Evolutionary conservation across 495 filamentous ascomycete species (phyloP), one percentile per base, ranked within the genome.

Genomic region (Hypoxylon intermedium): DNA sequence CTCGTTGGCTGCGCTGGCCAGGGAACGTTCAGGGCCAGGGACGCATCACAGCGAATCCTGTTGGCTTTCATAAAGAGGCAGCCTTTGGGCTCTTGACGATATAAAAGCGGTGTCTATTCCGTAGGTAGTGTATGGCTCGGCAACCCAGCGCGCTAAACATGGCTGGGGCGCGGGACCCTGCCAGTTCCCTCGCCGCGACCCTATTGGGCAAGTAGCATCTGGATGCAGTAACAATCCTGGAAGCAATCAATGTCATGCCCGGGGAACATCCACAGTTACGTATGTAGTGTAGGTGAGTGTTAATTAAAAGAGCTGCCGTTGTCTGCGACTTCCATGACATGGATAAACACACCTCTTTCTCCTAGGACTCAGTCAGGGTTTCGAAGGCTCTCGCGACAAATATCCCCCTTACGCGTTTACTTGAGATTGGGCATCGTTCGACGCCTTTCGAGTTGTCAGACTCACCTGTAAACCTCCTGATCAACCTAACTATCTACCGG

Each of bases 201-300:
- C 31, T 55, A 68, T 68, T 68, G 65, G 65, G 53, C 40, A 65
- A 65, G 65, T 52, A 54, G 52, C 41, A 61, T 56, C 51, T 61
- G 50, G 51, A 38, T 64, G 18, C n/a, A 26, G 53, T 21, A 42
- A 60, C 50, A 44, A 60, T 48, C 38, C 52, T 53, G 53, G 61
- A 7, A n/a, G n/a, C n/a, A 52, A 63, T 37, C 40, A 47, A 53
- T 38, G 33, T 30, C 41, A 37, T 48, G 41, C 38, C 15, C n/a
- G 15, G 15, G 31, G 21, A 52, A 40, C 12, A 26, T 2, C 0
- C 2, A 40, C 18, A 9, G n/a, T n/a, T 20, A 40, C 37, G 16
- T 40, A 13, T 9, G 6, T 38, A 16, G 5, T 16, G 36, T 38
- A 41, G 40, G 59, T 52, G 46, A 62, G 42, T 51, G 51, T 1